Conservation (phyloP, 2,329 filamentous ascomycete species). For the Sphaerulina vaccinii region DNA sequence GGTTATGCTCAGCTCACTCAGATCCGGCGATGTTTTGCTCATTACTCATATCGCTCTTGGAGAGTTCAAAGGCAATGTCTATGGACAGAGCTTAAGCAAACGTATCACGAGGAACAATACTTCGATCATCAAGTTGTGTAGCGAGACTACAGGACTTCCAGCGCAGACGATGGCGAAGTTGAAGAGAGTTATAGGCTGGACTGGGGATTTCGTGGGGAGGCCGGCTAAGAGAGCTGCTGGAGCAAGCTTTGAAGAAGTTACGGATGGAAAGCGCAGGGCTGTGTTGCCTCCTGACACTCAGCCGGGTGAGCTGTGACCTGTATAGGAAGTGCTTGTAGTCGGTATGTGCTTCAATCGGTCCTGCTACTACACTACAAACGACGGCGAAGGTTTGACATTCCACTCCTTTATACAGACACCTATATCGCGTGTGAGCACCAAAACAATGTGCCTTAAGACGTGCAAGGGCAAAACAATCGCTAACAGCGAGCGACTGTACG, state of each 20-base stretch:
- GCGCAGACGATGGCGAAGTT: constrained; percentile 62
- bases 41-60: constrained; percentile 76
- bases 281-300: constrained; percentile 37
- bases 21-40: constrained; percentile 73
- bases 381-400: too few species aligned
- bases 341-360: too few species aligned
- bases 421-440: too few species aligned
- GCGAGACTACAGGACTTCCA: constrained; percentile 48
- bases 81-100: constrained; percentile 76
- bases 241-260: not conserved
- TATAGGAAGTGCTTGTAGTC: too few species aligned
- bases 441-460: too few species aligned
- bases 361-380: too few species aligned
- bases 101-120: constrained; percentile 67
- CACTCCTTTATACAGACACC: too few species aligned
- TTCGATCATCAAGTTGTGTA: constrained; percentile 47
- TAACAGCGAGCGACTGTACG: too few species aligned
- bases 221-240: not conserved
- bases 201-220: constrained; percentile 63
- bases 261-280: constrained; percentile 11
- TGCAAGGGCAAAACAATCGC: too few species aligned
- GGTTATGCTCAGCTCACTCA: constrained; percentile 49
- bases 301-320: constrained; percentile 8
- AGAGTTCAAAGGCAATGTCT: constrained; percentile 73
- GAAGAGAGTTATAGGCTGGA: constrained; percentile 70